Evolutionary conservation across 257 asterid genomes (phyloP), one percentile per base, ranked within the genome.

Genomic region (Leptodermis oblonga): DNA sequence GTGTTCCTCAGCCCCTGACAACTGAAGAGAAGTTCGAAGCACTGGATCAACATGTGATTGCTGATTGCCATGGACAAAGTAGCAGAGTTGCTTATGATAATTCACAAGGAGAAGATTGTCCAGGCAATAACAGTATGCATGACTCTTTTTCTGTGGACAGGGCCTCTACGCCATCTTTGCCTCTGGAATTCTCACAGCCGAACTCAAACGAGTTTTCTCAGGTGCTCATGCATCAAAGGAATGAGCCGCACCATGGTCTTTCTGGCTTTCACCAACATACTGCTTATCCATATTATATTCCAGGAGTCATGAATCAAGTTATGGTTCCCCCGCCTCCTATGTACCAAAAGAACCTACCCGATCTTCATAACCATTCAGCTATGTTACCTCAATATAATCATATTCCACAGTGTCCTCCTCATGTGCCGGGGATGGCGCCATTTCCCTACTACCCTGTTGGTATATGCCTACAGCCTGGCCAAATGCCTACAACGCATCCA

Each of bases 391-490:
- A 82, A 54, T 90, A 86, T 76, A 79, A 69, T 74, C 95, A 88
- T 71, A 63, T 81, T 48, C 87, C 86, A 52, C 92, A 77, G n/a
- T 83, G 81, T 49, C 83, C 84, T 45, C 86, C 87, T 41, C 88
- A 85, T 60, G 67, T 82, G 78, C 84, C 82, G 13, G 90, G 92
- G 65, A 85, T 87, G 85, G 56, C 85, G 34, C 64, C 94, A 33
- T 90, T 77, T 68, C 84, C 90, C 39, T 93, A 83, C 74, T 89
- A 87, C 77, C 95, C 95, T 0, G 77, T 67, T 73, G 86, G 92
- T 49, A 59, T 90, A 46, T 89, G 97, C 82, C 49, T 88, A 45
- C 95, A 80, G 69, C 86, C 95, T 6, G 92, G 90, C 41, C 96
- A 90, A 80, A 78, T 82, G 72, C 84, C 90, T 45, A 20, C 87